Base-by-base conservation (phyloP, 108 stramenopile species). In the Chaetoceros tenuissimus region DNA sequence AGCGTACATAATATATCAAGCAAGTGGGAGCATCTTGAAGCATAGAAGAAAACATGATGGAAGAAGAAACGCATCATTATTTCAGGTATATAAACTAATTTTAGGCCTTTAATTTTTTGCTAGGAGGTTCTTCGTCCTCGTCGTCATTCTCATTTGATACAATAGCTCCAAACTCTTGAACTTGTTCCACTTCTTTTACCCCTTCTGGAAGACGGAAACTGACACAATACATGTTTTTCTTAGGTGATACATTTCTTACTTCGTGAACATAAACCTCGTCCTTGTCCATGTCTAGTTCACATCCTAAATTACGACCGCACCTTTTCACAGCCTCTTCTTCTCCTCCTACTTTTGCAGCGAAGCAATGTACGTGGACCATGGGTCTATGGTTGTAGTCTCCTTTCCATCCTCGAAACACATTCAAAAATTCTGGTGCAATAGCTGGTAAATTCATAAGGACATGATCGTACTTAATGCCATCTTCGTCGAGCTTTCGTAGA, bases 361-460 rank as follows among this genome's bases (percentile, higher is more conserved):
- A 92, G 60, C 90, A 92, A 57, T 92, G 79, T 16, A 88, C 82
- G 63, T 92, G 90, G 48, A 92, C 68, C 30, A 66, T 69, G 1
- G 90, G 90, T 7, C 3, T 17, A 20, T 20, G 21, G 10, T 24
- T 40, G 3, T 13, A 22, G 49, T 49, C 47, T 31, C 51, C 63
- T 10, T 61, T 65, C 64, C 68, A 92, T 17, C 92, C 95, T 2
- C 81, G 73, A 68, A 98, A 96, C 10, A 82, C 91, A 75, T 97
- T 95, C 59, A 98, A 62, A 68, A 97, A 98, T 24, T 94, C 92
- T 18, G 93, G 82, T 0, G 94, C 94, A 13, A 74, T 65, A 18
- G 87, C 88, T 3, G 98, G 98, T 44, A 98, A 84, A 69, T 98
- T 98, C 88, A 98, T 93, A 46, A 98, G 73, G n/a, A 85, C 83